phyloP scores from a whole-genome alignment of 208 protist genomes.

The Crithidia thermophila region DNA sequence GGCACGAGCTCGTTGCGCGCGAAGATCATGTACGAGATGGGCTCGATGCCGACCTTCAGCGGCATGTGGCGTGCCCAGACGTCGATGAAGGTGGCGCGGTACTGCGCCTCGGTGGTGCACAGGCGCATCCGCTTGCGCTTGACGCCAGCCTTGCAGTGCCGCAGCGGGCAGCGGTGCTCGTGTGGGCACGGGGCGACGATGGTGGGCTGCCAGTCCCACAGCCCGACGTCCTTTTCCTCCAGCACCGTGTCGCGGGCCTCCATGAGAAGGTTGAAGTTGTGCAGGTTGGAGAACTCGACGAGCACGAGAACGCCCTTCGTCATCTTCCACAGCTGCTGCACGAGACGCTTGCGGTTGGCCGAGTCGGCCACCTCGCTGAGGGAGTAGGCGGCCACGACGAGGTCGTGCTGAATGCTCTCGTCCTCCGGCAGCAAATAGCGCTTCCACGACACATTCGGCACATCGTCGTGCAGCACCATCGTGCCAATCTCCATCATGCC shows the following conservation, averaged over 20 bases:
- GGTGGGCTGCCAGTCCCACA: constrained; percentile 92
- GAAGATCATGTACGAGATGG: constrained; percentile 84
- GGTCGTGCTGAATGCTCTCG: constrained; percentile 79
- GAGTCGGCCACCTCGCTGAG: constrained; percentile 80
- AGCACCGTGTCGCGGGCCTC: constrained; percentile 85
- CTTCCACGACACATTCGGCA: constrained; percentile 88
- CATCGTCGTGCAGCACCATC: constrained; percentile 88
- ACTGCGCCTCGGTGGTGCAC: constrained; percentile 83
- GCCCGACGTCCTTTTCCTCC: constrained; percentile 82
- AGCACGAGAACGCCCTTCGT: constrained; percentile 83
- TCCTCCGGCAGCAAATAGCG: constrained; percentile 87
- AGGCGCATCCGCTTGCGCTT: constrained; percentile 90
- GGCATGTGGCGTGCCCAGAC: constrained; percentile 82
- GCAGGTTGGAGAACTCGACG: constrained; percentile 83
- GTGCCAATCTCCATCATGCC: constrained; percentile 93
- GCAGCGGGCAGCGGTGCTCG: constrained; percentile 78
- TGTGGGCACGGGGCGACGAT: constrained; percentile 88
- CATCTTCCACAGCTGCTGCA: constrained; percentile 92
- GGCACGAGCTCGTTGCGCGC: constrained; percentile 88
- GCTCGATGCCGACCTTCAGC: constrained; percentile 84
- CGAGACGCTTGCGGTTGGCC: constrained; percentile 54
- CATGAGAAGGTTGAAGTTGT: constrained; percentile 91
- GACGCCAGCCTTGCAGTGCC: constrained; percentile 82
- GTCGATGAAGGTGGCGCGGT: constrained; percentile 87
- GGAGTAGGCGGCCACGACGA: constrained; percentile 86